Conservation (phyloP, 129 eudicot genomes). For the Saussurea involucrata region DNA sequence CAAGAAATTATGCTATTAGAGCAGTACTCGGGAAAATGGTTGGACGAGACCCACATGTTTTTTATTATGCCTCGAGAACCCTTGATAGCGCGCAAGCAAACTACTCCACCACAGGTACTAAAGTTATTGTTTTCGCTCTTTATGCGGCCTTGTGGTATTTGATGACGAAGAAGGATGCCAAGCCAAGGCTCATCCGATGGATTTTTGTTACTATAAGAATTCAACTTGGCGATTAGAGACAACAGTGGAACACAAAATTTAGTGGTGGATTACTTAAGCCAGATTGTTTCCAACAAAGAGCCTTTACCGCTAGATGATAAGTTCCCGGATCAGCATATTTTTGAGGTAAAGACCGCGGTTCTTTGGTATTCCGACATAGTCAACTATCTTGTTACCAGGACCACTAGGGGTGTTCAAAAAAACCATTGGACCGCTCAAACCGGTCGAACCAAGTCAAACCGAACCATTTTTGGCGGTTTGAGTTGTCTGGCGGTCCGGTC, state of each 20-base stretch:
- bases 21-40: neutral
- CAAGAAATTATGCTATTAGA: no score
- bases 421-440: no score
- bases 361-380: slow-evolving; percentile 3
- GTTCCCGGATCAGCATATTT: neutral
- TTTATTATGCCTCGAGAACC: neutral
- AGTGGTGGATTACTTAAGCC: neutral
- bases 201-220: no score
- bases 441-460: no score
- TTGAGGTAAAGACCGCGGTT: neutral
- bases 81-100: neutral
- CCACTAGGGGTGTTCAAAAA: no score
- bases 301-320: no score
- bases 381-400: neutral
- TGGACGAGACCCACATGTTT: neutral
- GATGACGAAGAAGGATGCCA: no score
- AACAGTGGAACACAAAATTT: neutral
- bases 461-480: no score
- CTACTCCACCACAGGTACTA: neutral
- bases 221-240: neutral
- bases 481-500: no score
- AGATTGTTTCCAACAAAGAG: neutral
- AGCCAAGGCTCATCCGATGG: no score
- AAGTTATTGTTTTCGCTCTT: no score
- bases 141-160: no score